Conservation (phyloP, 2,329 filamentous ascomycete species). For the Daldinia eschscholtzii region DNA sequence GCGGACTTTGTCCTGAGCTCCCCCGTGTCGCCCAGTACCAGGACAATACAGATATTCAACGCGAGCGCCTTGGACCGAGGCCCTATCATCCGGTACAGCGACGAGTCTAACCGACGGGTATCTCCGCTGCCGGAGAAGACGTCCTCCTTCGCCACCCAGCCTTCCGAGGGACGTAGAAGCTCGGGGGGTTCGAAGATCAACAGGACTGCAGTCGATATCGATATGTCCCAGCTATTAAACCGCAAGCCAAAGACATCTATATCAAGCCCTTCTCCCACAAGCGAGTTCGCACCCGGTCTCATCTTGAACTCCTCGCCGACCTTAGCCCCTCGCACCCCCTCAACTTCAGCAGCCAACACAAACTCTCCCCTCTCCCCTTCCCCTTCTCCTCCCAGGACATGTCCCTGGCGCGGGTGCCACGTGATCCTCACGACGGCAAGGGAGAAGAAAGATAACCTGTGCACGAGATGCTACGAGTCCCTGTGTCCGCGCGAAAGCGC, state of each 20-base stretch:
- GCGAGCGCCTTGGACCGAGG: conserved; percentile 13
- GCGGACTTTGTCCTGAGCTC: not conserved
- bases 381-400: conserved; percentile 12
- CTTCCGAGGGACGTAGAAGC: not conserved
- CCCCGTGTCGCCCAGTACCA: conserved; percentile 14
- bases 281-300: conserved; percentile 15
- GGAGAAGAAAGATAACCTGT: conserved; percentile 44
- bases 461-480: conserved; percentile 41
- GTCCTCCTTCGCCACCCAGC: conserved; percentile 3
- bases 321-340: not conserved
- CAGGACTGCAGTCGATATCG: conserved; percentile 3
- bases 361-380: not conserved
- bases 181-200: conserved; percentile 9
- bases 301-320: conserved; percentile 17
- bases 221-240: not conserved
- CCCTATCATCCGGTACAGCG: conserved; percentile 19
- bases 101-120: not conserved
- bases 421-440: conserved; percentile 20
- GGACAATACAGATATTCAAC: conserved; percentile 28
- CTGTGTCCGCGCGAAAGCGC: conserved; percentile 46
- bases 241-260: not conserved
- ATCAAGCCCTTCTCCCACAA: not conserved
- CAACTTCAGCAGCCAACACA: not conserved
- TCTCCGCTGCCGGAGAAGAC: conserved; percentile 17
- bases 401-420: conserved; percentile 44